These are phyloP conservation scores for Serendipita sp. DNA, from an alignment of 768 basidiomycete species.

Conservation along the genomic window DNA sequence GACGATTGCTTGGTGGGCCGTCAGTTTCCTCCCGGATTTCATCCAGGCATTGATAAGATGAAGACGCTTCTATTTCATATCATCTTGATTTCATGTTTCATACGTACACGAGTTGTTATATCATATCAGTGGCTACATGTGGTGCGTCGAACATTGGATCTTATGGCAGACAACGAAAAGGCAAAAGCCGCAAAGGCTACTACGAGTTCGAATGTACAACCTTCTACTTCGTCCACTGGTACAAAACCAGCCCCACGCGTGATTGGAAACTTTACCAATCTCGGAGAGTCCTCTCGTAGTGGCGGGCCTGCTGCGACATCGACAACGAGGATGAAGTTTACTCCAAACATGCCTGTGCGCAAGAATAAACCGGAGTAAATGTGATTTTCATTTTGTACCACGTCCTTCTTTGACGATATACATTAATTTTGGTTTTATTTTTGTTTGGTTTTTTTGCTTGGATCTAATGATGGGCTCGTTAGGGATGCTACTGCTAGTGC, in stretches of 20 bases:
- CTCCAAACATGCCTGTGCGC: neutral
- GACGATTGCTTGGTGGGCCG: neutral
- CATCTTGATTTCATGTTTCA: too few species aligned
- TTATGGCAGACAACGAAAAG: slow-evolving; percentile 1
- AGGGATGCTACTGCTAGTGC: neutral
- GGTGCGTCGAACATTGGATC: neutral
- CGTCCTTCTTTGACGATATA: too few species aligned
- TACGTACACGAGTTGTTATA: neutral
- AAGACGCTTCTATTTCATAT: neutral
- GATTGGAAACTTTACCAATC: slow-evolving; percentile 1
- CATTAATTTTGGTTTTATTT: too few species aligned
- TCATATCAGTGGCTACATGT: neutral
- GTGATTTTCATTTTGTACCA: neutral
- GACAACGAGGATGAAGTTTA: slow-evolving; percentile 1
- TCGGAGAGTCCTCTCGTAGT: neutral
- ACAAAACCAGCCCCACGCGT: neutral
- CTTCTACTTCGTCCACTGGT: neutral
- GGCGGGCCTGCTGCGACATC: neutral
- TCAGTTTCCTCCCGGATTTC: neutral
- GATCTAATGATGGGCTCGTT: neutral
- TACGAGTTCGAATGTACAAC: neutral
- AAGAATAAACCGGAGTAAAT: neutral
- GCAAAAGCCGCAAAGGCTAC: neutral
- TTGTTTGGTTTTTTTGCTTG: neutral
- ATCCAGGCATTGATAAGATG: neutral